A percentile compares a stretch with the other conserved stretches of the same genome.
Evolutionary conservation across 495 filamentous ascomycete species (phyloP).

Genomic region (Daldinia grandis): DNA sequence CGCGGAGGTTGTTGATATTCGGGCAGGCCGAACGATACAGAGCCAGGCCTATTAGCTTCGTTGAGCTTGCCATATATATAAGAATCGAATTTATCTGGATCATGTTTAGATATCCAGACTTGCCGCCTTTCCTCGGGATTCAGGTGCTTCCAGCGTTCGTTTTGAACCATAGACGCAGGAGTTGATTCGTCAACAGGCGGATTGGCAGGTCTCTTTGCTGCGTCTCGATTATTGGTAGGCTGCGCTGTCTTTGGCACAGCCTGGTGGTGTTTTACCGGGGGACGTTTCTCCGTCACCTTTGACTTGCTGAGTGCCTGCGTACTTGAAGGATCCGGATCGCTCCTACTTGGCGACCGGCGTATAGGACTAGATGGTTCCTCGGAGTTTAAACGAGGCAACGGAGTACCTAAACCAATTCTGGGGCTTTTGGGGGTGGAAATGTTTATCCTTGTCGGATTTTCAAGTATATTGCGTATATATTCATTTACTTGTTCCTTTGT

Average conservation of each 20-base stretch:
- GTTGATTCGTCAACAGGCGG: background rate
- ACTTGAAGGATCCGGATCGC: background rate
- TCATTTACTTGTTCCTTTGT: background rate
- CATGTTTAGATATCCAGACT: conserved; percentile 38
- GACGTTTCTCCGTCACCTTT: background rate
- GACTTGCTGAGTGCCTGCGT: background rate
- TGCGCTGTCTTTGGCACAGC: background rate
- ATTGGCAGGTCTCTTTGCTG: background rate
- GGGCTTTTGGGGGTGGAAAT: background rate
- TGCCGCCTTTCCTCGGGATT: conserved; percentile 36
- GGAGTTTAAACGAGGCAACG: background rate
- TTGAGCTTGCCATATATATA: conserved; percentile 43
- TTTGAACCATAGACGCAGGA: conserved; percentile 16
- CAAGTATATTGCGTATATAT: background rate
- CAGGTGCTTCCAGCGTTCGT: conserved; percentile 24
- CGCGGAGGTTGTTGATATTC: conserved; percentile 25
- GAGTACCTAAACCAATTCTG: background rate
- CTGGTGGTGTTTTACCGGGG: background rate
- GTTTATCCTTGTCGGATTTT: background rate
- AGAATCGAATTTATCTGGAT: conserved; percentile 37
- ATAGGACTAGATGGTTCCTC: background rate
- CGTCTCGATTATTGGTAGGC: background rate
- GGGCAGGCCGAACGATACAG: conserved; percentile 28
- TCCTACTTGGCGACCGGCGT: background rate
- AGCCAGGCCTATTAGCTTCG: conserved; percentile 39